Conservation (phyloP, 371 early-diverging fungal genomes). For the Hamiltosporidium tvaerminnensis region DNA sequence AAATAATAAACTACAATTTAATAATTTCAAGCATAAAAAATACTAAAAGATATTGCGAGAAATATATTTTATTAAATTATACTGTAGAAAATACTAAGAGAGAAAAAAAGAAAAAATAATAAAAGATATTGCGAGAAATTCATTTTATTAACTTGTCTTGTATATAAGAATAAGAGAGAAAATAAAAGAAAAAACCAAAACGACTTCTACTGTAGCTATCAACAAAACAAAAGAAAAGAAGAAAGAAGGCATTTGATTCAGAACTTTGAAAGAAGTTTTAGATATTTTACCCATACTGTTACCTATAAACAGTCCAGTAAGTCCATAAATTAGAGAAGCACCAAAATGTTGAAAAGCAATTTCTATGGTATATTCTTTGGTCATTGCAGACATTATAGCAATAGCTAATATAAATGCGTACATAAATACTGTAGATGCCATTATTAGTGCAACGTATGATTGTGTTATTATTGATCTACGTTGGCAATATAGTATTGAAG, state of each 20-base stretch:
- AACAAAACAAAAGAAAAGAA: conserved; percentile 10
- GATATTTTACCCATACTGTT: conserved; percentile 14
- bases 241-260: conserved; percentile 14
- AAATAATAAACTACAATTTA: too few relatives aligned
- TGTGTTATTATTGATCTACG: conserved; percentile 27
- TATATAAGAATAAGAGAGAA: too few relatives aligned
- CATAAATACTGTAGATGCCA: conserved; percentile 40
- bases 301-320: conserved; percentile 11
- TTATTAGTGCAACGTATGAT: conserved; percentile 38
- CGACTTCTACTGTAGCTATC: conserved; percentile 14
- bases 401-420: conserved; percentile 37
- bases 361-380: neutral
- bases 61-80: too few relatives aligned
- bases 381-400: conserved; percentile 17
- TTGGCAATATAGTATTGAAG: conserved; percentile 25
- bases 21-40: too few relatives aligned
- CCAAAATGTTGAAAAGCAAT: conserved; percentile 6
- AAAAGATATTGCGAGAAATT: too few relatives aligned
- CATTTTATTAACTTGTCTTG: too few relatives aligned
- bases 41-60: too few relatives aligned
- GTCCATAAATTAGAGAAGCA: conserved; percentile 17
- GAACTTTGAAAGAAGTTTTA: conserved; percentile 10
- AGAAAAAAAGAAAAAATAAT: too few relatives aligned
- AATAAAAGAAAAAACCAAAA: conserved; percentile 18
- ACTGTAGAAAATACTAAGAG: too few relatives aligned